Conservation (phyloP, 2,329 filamentous ascomycete species). For the Madurella mycetomatis region DNA sequence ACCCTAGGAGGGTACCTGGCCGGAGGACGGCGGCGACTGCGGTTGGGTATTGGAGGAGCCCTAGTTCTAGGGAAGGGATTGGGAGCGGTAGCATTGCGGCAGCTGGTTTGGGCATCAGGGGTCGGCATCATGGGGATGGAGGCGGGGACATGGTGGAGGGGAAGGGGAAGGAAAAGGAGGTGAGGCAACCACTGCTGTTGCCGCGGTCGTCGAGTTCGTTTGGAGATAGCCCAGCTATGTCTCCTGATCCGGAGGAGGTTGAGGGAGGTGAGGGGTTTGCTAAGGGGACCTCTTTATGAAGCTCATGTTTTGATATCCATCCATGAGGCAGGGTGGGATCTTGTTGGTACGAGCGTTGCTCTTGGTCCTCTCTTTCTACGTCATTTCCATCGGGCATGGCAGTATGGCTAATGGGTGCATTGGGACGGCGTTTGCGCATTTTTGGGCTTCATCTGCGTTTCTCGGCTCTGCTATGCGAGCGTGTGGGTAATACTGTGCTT, state of each 20-base stretch:
- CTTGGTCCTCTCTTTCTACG: neutral
- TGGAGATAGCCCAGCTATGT: constrained; percentile 4
- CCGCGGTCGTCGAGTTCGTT: neutral
- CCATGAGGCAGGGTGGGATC: neutral
- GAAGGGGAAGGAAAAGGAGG: constrained; percentile 45
- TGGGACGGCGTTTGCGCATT: neutral
- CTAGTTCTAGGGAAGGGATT: constrained; percentile 40
- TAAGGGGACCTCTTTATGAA: neutral
- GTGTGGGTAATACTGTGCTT: neutral
- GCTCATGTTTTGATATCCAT: too few relatives aligned
- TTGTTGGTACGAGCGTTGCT: neutral
- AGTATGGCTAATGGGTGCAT: neutral
- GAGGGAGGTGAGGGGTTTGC: neutral
- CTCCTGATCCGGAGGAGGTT: constrained; percentile 7
- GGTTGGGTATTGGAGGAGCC: constrained; percentile 6
- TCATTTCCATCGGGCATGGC: neutral
- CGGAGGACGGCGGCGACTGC: neutral
- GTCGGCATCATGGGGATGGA: neutral
- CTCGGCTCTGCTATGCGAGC: neutral
- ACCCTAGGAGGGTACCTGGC: constrained; percentile 5
- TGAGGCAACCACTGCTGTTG: neutral
- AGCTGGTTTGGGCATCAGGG: constrained; percentile 9
- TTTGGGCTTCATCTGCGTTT: neutral
- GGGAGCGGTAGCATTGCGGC: constrained; percentile 16
- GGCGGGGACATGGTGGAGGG: constrained; percentile 30